A percentile compares a stretch with the other conserved stretches of the same genome.
These are phyloP conservation scores for Candida sanyiensis DNA, from an alignment of 805 yeast genomes.

Conservation along the genomic window DNA sequence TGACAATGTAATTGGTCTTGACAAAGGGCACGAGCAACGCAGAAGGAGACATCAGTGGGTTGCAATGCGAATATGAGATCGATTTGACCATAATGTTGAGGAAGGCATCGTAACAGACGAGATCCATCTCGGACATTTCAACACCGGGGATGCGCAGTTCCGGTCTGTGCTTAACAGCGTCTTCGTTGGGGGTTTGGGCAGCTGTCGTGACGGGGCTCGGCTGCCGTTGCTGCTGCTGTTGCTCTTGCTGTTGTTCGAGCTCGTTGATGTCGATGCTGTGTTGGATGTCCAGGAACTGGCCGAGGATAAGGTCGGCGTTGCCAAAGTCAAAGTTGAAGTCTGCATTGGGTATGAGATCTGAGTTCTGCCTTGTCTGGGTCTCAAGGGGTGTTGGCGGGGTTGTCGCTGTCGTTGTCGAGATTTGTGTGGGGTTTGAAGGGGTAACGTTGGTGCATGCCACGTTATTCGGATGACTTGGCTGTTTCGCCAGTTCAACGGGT, in stretches of 20 bases:
- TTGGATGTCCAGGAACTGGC: constrained; percentile 23
- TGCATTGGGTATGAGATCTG: constrained; percentile 1
- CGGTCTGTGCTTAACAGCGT: neutral
- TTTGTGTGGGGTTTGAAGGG: too few species aligned
- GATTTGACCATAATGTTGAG: constrained; percentile 20
- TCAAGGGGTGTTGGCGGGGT: neutral
- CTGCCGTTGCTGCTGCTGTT: neutral
- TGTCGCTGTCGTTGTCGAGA: neutral
- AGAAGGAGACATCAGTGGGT: constrained; percentile 18
- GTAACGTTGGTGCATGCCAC: too few species aligned
- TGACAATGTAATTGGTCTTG: constrained; percentile 13
- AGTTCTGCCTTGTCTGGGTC: neutral
- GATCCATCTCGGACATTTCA: constrained; percentile 14
- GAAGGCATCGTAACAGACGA: constrained; percentile 20
- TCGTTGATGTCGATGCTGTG: neutral
- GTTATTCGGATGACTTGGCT: too few species aligned
- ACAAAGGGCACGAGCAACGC: constrained; percentile 19
- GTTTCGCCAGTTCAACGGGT: too few species aligned
- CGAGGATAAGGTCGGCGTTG: constrained; percentile 12
- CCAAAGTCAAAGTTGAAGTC: constrained; percentile 1
- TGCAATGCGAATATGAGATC: constrained; percentile 21
- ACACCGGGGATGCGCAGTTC: constrained; percentile 14
- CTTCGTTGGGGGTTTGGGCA: neutral
- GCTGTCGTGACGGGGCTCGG: neutral
- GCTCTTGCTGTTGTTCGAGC: neutral